phyloP scores from a whole-genome alignment of 2,329 filamentous ascomycete species.

The Penicillium sp. region DNA sequence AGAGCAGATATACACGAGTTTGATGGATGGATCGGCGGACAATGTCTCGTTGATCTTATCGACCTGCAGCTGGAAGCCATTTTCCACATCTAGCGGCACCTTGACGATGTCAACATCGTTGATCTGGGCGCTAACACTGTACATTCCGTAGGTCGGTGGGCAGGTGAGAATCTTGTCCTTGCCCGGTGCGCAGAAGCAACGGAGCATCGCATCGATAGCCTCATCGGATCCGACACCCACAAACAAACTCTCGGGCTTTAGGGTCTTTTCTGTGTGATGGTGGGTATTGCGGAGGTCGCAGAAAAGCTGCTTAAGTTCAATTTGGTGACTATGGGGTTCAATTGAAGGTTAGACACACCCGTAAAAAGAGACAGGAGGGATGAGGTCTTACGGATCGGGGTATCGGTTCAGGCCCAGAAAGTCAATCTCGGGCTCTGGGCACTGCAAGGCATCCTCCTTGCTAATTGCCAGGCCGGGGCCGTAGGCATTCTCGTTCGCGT shows the following conservation, averaged over 20 bases:
- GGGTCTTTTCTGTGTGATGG: constrained; percentile 69
- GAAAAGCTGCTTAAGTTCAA: constrained; percentile 78
- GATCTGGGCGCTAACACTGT: constrained; percentile 87
- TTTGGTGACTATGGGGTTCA: constrained; percentile 64
- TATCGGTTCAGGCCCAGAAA: constrained; percentile 86
- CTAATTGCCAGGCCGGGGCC: constrained; percentile 71
- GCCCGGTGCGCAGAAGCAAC: constrained; percentile 88
- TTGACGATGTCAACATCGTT: constrained; percentile 87
- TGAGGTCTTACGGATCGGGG: constrained; percentile 68
- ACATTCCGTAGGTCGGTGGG: constrained; percentile 98
- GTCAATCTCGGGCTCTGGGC: constrained; percentile 62
- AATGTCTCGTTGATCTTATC: constrained; percentile 67
- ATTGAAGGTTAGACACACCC: not conserved
- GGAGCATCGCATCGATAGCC: constrained; percentile 89
- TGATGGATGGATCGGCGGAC: constrained; percentile 66
- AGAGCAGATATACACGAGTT: constrained; percentile 89
- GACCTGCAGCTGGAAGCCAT: constrained; percentile 73
- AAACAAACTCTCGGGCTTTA: constrained; percentile 83
- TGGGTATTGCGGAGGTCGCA: constrained; percentile 84
- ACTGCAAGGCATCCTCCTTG: constrained; percentile 49
- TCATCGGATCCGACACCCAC: constrained; percentile 96
- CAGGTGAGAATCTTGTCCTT: constrained; percentile 90
- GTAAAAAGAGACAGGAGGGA: not conserved
- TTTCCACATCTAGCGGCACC: constrained; percentile 74
- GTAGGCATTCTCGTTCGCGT: constrained; percentile 97